Conservation (phyloP, 805 yeast species). For the Candida oleophila region DNA sequence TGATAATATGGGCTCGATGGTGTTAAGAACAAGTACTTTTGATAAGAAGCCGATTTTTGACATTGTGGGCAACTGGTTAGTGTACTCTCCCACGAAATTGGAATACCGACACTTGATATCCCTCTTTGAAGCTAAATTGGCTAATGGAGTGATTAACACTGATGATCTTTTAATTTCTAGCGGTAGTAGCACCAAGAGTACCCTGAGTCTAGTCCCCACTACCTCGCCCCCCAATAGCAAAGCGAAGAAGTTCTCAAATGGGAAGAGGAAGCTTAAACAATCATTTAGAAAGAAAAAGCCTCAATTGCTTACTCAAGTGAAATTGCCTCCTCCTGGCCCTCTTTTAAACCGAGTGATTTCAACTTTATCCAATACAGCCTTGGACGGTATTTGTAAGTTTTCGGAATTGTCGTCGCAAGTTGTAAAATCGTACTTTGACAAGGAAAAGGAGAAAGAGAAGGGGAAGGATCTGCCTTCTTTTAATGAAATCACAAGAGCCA, state of each 20-base stretch:
- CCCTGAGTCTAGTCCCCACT: neutral
- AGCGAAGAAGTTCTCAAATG: neutral
- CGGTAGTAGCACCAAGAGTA: neutral
- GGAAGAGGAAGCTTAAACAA: neutral
- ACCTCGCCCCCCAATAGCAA: neutral
- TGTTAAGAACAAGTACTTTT: constrained; percentile 29
- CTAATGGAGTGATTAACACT: neutral
- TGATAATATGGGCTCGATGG: neutral
- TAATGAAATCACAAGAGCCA: constrained; percentile 28
- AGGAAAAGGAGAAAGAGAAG: constrained; percentile 10
- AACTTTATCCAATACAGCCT: constrained; percentile 49
- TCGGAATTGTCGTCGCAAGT: constrained; percentile 50
- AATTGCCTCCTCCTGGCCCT: constrained; percentile 46
- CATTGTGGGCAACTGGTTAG: constrained; percentile 49
- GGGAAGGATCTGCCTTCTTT: constrained; percentile 15
- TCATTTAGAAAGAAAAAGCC: neutral
- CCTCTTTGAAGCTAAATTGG: constrained; percentile 7
- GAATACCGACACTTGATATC: constrained; percentile 33
- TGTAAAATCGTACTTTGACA: constrained; percentile 35
- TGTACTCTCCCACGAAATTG: constrained; percentile 40
- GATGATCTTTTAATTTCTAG: neutral
- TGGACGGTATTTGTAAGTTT: constrained; percentile 49
- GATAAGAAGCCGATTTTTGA: constrained; percentile 47
- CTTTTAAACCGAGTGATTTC: constrained; percentile 48
- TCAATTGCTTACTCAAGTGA: constrained; percentile 40